Conservation (phyloP, 805 yeast genomes). For the Ogataea degrootiae region DNA sequence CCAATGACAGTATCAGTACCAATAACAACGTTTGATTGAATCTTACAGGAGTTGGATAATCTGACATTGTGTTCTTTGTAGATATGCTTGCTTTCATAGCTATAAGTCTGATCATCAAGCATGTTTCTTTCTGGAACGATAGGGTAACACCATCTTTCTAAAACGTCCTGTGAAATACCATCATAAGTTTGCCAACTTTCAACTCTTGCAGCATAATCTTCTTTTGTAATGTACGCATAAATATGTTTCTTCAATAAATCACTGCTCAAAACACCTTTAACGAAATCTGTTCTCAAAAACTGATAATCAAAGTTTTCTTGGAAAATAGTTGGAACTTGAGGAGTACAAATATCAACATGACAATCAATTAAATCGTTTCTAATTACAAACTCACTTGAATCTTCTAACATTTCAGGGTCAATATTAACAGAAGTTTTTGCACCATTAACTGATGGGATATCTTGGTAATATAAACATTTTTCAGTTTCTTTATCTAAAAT, state of each 20-base stretch:
- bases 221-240: conserved; percentile 77
- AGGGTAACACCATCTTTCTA: conserved; percentile 92
- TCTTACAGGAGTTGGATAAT: conserved; percentile 86
- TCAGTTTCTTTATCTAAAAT: conserved; percentile 68
- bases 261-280: conserved; percentile 83
- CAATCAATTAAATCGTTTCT: conserved; percentile 95
- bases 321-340: conserved; percentile 90
- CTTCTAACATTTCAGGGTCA: conserved; percentile 80
- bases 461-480: conserved; percentile 82
- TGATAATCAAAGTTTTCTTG: conserved; percentile 97
- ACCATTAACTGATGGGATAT: conserved; percentile 53
- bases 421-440: conserved; percentile 50
- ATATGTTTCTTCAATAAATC: conserved; percentile 88
- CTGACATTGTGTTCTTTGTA: conserved; percentile 88
- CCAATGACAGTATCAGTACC: conserved; percentile 78
- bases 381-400: conserved; percentile 68
- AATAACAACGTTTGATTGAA: conserved; percentile 75
- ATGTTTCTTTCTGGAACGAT: conserved; percentile 82
- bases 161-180: conserved; percentile 82
- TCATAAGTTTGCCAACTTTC: conserved; percentile 92
- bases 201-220: conserved; percentile 90
- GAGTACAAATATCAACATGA: conserved; percentile 91
- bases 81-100: conserved; percentile 78
- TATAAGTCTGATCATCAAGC: conserved; percentile 63
- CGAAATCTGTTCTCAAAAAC: conserved; percentile 77